These are phyloP conservation scores for Buxus sempervirens DNA, from an alignment of 164 flowering plant species.

Conservation along the genomic window DNA sequence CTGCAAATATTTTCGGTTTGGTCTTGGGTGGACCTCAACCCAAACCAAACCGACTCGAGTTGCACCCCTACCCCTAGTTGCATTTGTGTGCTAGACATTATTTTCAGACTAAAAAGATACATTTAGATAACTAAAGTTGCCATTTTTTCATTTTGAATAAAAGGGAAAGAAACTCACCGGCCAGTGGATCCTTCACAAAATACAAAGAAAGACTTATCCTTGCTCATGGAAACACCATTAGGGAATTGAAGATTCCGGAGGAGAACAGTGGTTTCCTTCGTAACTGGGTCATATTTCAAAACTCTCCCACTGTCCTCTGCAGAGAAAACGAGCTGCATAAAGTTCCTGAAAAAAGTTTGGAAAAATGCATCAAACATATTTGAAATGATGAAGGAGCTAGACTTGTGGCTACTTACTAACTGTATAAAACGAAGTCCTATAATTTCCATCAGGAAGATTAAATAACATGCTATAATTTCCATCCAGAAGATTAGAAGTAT, in stretches of 20 bases:
- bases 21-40: too few relatives aligned
- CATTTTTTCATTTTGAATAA: background rate
- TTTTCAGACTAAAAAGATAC: too few relatives aligned
- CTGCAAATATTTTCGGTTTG: too few relatives aligned
- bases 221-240: constrained; percentile 80
- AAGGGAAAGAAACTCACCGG: constrained; percentile 27
- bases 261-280: constrained; percentile 72
- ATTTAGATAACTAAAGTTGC: too few relatives aligned
- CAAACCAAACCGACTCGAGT: too few relatives aligned
- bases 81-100: background rate
- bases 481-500: too few relatives aligned
- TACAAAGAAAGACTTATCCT: constrained; percentile 70
- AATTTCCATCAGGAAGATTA: background rate
- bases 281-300: constrained; percentile 67
- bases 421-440: background rate
- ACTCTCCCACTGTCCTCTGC: constrained; percentile 76
- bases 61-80: too few relatives aligned
- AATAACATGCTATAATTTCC: too few relatives aligned
- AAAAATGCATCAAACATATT: background rate
- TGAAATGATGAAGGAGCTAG: background rate
- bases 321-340: constrained; percentile 75
- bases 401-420: background rate
- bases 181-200: constrained; percentile 70
- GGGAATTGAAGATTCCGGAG: constrained; percentile 63
- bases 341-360: constrained; percentile 49